A percentile compares a stretch with the other conserved stretches of the same genome.
Evolutionary conservation across 2,329 filamentous ascomycete species (phyloP).

Genomic region (Talaromyces atroroseus): DNA sequence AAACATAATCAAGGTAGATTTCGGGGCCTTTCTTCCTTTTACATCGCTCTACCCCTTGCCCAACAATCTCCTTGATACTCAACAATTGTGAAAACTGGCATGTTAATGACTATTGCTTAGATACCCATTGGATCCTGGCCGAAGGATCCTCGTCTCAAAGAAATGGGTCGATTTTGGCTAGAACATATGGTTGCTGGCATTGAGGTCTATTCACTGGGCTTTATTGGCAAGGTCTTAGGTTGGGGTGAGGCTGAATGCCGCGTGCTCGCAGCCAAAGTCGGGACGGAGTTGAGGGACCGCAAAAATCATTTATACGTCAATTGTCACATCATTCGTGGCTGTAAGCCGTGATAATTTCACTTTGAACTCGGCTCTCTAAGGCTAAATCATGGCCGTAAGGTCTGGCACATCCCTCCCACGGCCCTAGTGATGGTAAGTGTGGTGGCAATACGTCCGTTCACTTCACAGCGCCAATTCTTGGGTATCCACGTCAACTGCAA

Average conservation of each 20-base stretch:
- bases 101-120: conserved; percentile 30
- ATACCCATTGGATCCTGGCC: conserved; percentile 46
- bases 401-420: too few species aligned
- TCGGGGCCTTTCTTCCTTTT: not conserved
- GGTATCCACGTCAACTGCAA: not conserved
- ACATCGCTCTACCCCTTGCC: not conserved
- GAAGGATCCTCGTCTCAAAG: conserved; percentile 42
- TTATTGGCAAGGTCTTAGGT: conserved; percentile 23
- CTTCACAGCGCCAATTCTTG: not conserved
- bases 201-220: conserved; percentile 20
- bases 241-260: conserved; percentile 26
- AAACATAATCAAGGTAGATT: conserved; percentile 18
- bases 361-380: conserved; percentile 20
- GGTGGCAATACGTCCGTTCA: too few species aligned
- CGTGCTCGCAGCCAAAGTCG: conserved; percentile 25
- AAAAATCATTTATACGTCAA: conserved; percentile 24
- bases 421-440: too few species aligned
- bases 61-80: not conserved
- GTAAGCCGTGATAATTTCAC: conserved; percentile 21
- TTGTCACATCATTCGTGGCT: conserved; percentile 10
- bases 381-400: too few species aligned
- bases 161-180: conserved; percentile 34
- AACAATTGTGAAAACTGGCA: not conserved
- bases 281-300: conserved; percentile 24
- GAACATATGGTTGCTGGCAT: conserved; percentile 17